These are phyloP conservation scores for Tephrocybe sp. DNA, from an alignment of 768 basidiomycete species.

Conservation along the genomic window DNA sequence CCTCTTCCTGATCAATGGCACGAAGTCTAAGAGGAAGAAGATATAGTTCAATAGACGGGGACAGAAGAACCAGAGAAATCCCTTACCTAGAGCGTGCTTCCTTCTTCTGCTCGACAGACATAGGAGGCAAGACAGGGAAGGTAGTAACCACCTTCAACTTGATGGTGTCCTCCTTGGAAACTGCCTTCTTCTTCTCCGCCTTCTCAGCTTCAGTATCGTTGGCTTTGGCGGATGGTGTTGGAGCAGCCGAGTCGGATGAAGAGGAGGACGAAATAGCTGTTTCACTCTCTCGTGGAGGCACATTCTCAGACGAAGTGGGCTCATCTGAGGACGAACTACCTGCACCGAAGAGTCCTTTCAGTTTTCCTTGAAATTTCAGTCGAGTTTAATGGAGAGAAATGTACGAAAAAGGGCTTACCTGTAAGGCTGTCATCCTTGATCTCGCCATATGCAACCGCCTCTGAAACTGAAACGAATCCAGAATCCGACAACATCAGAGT, in stretches of 20 bases:
- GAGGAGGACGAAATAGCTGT: constrained; percentile 33
- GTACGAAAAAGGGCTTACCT: constrained; percentile 40
- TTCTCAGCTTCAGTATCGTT: constrained; percentile 33
- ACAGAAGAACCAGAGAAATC: background rate
- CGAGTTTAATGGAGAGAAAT: background rate
- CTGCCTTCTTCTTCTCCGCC: constrained; percentile 34
- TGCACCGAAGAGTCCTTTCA: constrained; percentile 85
- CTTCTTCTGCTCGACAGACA: constrained; percentile 78
- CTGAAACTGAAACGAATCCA: constrained; percentile 79
- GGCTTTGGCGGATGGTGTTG: constrained; percentile 34
- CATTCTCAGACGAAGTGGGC: constrained; percentile 39
- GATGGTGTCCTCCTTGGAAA: constrained; percentile 62
- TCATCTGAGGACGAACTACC: constrained; percentile 41
- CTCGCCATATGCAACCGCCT: constrained; percentile 78
- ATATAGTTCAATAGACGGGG: background rate
- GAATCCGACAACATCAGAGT: constrained; percentile 83
- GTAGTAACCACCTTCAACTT: constrained; percentile 60
- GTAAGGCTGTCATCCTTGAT: constrained; percentile 78
- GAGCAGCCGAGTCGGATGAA: constrained; percentile 31
- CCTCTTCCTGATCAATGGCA: constrained; percentile 76
- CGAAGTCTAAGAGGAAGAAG: constrained; percentile 56
- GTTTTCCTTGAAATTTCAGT: constrained; percentile 53
- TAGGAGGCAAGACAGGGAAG: constrained; percentile 69
- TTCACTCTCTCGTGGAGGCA: constrained; percentile 40
- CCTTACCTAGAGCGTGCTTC: constrained; percentile 69